Conservation (phyloP, 2,329 filamentous ascomycete genomes). For the Verticillium tricorpus region DNA sequence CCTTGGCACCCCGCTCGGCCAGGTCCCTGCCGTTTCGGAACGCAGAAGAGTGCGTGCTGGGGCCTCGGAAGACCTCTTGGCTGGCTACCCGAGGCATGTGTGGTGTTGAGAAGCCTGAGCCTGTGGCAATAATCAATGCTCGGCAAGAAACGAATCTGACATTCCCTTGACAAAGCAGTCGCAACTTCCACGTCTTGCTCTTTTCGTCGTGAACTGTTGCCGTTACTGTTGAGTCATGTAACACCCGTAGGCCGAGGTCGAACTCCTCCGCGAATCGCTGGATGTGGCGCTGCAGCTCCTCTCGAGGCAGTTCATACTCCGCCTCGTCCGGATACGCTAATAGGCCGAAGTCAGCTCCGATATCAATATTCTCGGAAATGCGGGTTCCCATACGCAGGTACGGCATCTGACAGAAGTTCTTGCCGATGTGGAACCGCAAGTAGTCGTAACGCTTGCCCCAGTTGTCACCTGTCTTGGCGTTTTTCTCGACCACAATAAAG, state of each 20-base stretch:
- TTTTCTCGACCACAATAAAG: slow-evolving; percentile 29
- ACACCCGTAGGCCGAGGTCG: slow-evolving; percentile 16
- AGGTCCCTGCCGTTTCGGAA: slow-evolving; percentile 18
- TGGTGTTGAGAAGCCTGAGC: slow-evolving; percentile 16
- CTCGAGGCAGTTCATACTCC: slow-evolving; percentile 14
- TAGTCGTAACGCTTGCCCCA: slow-evolving; percentile 33
- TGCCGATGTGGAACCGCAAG: slow-evolving; percentile 33
- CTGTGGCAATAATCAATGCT: slow-evolving; percentile 22
- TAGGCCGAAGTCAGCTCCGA: background rate
- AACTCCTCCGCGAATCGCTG: slow-evolving; percentile 21
- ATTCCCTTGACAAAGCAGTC: background rate
- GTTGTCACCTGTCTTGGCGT: slow-evolving; percentile 29
- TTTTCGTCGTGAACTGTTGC: slow-evolving; percentile 18
- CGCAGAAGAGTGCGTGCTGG: slow-evolving; percentile 18
- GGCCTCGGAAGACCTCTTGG: slow-evolving; percentile 16
- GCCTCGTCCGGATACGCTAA: slow-evolving; percentile 12
- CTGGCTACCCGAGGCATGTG: slow-evolving; percentile 17
- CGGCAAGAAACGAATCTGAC: slow-evolving; percentile 5
- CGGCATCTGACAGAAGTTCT: slow-evolving; percentile 27
- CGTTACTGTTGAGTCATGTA: slow-evolving; percentile 21
- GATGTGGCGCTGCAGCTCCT: slow-evolving; percentile 20
- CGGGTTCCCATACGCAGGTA: slow-evolving; percentile 16
- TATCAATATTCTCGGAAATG: background rate
- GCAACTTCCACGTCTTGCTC: slow-evolving; percentile 19
- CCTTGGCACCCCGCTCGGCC: slow-evolving; percentile 13